These are phyloP conservation scores for Aspergillus phoenicis DNA, from an alignment of 2,329 filamentous ascomycete species.

Conservation along the genomic window DNA sequence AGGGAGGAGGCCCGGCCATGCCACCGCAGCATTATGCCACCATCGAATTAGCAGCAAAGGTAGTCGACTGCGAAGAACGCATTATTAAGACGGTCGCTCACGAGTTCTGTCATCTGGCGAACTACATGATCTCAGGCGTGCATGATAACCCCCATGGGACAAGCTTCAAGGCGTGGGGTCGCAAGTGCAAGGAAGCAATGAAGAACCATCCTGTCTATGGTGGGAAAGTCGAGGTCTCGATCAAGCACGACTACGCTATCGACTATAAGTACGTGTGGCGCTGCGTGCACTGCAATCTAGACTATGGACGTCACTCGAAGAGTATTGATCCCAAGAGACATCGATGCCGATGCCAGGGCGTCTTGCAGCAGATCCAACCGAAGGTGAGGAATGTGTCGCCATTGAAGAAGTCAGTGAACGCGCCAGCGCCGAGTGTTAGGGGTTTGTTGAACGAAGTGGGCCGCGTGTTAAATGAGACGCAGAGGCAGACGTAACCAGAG, in stretches of 20 bases:
- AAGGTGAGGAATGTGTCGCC: conserved; percentile 58
- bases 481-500: background rate
- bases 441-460: conserved; percentile 15
- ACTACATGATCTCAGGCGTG: conserved; percentile 81
- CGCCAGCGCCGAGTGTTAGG: background rate
- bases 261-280: conserved; percentile 91
- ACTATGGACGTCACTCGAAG: conserved; percentile 82
- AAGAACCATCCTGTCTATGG: conserved; percentile 56
- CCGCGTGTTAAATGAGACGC: background rate
- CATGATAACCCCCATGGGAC: conserved; percentile 78
- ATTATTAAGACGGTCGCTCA: conserved; percentile 92
- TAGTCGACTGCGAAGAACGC: conserved; percentile 75
- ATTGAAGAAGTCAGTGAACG: conserved; percentile 25
- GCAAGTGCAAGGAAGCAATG: conserved; percentile 41
- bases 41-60: conserved; percentile 87
- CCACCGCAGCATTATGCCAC: conserved; percentile 62
- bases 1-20: background rate
- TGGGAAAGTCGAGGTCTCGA: conserved; percentile 73
- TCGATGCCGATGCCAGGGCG: conserved; percentile 75
- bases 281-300: conserved; percentile 68
- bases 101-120: conserved; percentile 92
- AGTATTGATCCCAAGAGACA: conserved; percentile 75
- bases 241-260: conserved; percentile 86
- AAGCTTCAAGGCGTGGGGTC: conserved; percentile 75
- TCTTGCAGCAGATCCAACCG: conserved; percentile 77